Conservation (phyloP, 2,329 filamentous ascomycete species). For the Pestalotiopsis fici region DNA sequence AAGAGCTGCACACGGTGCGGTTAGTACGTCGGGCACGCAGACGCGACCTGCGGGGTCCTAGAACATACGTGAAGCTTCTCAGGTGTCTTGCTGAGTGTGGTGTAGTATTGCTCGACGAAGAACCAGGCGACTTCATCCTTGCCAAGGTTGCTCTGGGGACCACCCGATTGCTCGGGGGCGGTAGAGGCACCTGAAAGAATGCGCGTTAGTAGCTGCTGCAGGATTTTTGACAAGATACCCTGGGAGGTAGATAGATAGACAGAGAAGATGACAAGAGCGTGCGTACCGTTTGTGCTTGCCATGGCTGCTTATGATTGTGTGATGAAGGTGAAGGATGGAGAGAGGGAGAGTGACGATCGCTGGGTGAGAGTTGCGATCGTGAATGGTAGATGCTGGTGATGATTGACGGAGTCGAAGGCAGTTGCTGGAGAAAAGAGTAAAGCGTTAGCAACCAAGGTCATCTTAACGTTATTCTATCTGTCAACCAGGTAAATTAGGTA, state of each 20-base stretch:
- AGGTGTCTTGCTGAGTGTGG: slow-evolving; percentile 89
- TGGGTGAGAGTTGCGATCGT: neutral
- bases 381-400: neutral
- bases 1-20: slow-evolving; percentile 62
- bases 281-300: slow-evolving; percentile 10
- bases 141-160: slow-evolving; percentile 48
- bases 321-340: neutral
- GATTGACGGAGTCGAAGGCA: neutral
- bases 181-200: slow-evolving; percentile 26
- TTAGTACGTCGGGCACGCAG: neutral
- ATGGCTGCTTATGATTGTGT: slow-evolving; percentile 7
- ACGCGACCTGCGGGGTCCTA: no score
- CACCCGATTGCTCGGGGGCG: slow-evolving; percentile 29
- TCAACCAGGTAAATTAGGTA: no score
- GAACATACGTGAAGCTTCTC: slow-evolving; percentile 81
- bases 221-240: neutral
- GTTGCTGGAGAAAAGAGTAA: neutral
- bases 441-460: neutral
- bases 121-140: slow-evolving; percentile 99
- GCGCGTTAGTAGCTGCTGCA: neutral
- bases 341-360: neutral
- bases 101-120: slow-evolving; percentile 99
- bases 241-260: neutral
- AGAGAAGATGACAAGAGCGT: neutral
- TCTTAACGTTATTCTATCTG: no score